Base-by-base conservation (phyloP, 768 basidiomycete genomes). In the Suillus hirtellus region DNA sequence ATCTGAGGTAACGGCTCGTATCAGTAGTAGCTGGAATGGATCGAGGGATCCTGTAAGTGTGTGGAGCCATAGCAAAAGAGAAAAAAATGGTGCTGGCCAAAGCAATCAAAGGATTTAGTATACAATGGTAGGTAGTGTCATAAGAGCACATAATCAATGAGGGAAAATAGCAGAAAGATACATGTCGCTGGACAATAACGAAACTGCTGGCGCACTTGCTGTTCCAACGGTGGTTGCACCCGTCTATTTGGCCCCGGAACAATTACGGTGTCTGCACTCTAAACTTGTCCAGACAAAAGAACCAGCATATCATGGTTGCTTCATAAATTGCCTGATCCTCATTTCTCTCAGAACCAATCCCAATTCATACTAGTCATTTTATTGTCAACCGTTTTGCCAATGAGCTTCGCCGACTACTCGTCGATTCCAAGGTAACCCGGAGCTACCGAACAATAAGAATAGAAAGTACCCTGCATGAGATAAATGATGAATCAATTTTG, bases 241-340 rank as follows among this genome's bases (percentile, higher is more conserved):
- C 38, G 10, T 37, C 55, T 9, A 27, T 24, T 42, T 42, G 19
- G 17, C 38, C 27, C 11, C 40, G 24, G 7, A 27, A 58, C 55
- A 56, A 56, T 56, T 40, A 56, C 15, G 24, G 21, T 10, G 15
- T 40, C 9, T 40, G 38, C 37, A 31, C 17, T 27, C 17, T 11
- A 58, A 24, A 17, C 31, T 31, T 31, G 31, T 31, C 31, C 31
- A 4, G 40, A 58, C 56, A 58, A 58, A 58, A 58, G 56, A 58
- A 19, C 21, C 4, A 11, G 24, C 15, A 24, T 31, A 31, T 6
- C 55, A 40, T 8, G 24, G 17, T 17, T 15, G 24, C 38, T 42
- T 31, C 24, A 42, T 58, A 27, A 42, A 58, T 56, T 37, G 35
- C 12, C 54, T 21, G 8, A 17, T 27, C 55, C 24, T 56, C 37